Evolutionary conservation across 495 filamentous ascomycete species (phyloP).

Genomic region (Aspergillus heteromorphus): DNA sequence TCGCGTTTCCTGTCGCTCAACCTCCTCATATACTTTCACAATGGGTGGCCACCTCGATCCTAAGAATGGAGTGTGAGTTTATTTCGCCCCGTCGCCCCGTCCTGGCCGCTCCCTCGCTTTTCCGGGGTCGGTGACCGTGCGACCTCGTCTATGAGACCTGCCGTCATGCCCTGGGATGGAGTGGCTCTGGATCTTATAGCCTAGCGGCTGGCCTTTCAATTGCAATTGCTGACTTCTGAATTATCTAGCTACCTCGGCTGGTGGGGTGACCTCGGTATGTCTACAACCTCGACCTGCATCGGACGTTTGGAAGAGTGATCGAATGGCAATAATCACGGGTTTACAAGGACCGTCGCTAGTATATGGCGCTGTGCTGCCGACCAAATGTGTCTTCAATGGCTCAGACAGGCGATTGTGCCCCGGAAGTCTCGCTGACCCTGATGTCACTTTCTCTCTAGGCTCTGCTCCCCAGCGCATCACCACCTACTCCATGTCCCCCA

Average conservation of each 20-base stretch:
- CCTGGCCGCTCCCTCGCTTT: background rate
- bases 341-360: background rate
- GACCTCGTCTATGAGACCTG: conserved; percentile 1
- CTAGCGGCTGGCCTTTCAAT: background rate
- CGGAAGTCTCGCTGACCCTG: conserved; percentile 2
- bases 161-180: background rate
- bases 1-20: conserved; percentile 16
- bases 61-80: conserved; percentile 67
- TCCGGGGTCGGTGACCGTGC: conserved; percentile 5
- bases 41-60: conserved; percentile 66
- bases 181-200: background rate
- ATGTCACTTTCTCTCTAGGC: conserved; percentile 19
- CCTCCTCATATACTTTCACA: conserved; percentile 32
- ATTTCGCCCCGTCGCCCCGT: conserved; percentile 13
- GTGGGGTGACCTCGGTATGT: conserved; percentile 85
- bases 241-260: conserved; percentile 68
- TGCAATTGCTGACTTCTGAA: conserved; percentile 21
- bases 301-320: background rate
- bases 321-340: background rate
- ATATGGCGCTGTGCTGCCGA: background rate
- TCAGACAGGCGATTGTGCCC: background rate
- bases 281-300: conserved; percentile 5
- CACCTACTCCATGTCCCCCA: conserved; percentile 57
- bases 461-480: conserved; percentile 57
- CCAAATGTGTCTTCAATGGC: background rate